Base-by-base conservation (phyloP, 352 stramenopile genomes). In the Phytophthora sp. region DNA sequence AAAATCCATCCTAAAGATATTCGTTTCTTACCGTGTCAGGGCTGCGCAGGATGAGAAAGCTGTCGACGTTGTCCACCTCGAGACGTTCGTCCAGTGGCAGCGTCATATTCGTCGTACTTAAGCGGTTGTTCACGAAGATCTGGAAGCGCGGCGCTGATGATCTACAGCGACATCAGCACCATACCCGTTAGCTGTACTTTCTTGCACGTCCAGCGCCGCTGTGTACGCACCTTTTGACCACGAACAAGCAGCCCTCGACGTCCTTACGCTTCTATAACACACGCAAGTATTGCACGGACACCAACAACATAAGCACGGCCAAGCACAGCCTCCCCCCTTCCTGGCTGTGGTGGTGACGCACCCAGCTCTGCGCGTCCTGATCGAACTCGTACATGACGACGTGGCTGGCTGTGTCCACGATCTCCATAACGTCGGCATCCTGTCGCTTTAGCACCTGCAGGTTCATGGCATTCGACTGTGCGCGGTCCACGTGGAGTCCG, bases 381-480 rank as follows among this genome's bases (percentile, higher is more conserved):
- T 94, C 81, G 57, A 95, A 95, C 76, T 95, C 88, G 79, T 95
- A 95, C 63, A 95, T 87, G 46, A 94, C 88, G 24, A 94, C 88
- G 57, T 95, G 88, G 63, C 84, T 93, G 53, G 86, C 84, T 27
- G 77, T 95, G 77, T 91, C 88, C 36, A 94, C 80, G 52, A 95
- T 94, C 30, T 95, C 86, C 69, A 80, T 71, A 35, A 95, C 77
- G n/a, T 86, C 72, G 39, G 76, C 69, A 54, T 95, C 88, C 64
- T 95, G 85, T 41, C 88, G 84, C 74, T 91, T 90, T 35, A 95
- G 79, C 58, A 94, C 88, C 66, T 94, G 85, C 59, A 95, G 63
- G 69, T 95, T 95, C 83, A 95, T 90, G 18, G 84, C 88, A 55
- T 95, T 86, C 36, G 78, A 94, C 73, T 95, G 88, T 67, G 84